Evolutionary conservation across 2,329 filamentous ascomycete genomes (phyloP), one percentile per base, ranked within the genome.

Genomic region (Grosmannia penicillata): DNA sequence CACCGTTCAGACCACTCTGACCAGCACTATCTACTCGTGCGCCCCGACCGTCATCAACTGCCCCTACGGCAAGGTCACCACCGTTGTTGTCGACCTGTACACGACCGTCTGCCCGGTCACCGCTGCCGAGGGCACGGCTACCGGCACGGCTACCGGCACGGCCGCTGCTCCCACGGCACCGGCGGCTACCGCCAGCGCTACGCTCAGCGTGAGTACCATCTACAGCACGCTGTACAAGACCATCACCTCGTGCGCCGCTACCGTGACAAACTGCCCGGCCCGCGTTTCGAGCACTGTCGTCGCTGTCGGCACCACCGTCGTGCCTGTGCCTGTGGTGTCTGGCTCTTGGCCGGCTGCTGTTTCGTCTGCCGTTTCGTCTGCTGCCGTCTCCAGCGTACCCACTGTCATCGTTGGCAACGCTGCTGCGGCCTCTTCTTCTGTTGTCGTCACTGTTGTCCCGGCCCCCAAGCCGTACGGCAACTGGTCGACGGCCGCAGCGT

Each of bases 201-300:
- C 53, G 15, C 57, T 56, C 38, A 35, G 29, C 27, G 32, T 43
- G 34, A 45, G 40, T 38, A 59, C 57, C n/a, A 51, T 64, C 37
- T 62, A 54, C 49, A 56, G 55, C 36, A 63, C 58, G 15, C 46
- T 46, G 13, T 50, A 72, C 45, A 61, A 68, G 46, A 47, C 47
- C 37, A 32, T 47, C 29, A 45, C 44, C 14, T 46, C 48, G 25
- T 48, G 46, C 39, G 44, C 45, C 7, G 36, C 45, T 11, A 34
- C 35, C 8, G 46, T 48, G 24, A 46, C 47, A 38, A 43, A 47
- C 45, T 48, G 46, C 43, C 46, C 48, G 22, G 47, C 40, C n/a
- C 29, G 30, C 27, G 31, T 46, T n/a, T 38, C 41, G 27, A 42
- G 39, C 30, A 40, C 33, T 17, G 42, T 39, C 4, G 31, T 43